These are phyloP conservation scores for Lactarius hatsudake DNA, from an alignment of 768 basidiomycete species.

Conservation along the genomic window DNA sequence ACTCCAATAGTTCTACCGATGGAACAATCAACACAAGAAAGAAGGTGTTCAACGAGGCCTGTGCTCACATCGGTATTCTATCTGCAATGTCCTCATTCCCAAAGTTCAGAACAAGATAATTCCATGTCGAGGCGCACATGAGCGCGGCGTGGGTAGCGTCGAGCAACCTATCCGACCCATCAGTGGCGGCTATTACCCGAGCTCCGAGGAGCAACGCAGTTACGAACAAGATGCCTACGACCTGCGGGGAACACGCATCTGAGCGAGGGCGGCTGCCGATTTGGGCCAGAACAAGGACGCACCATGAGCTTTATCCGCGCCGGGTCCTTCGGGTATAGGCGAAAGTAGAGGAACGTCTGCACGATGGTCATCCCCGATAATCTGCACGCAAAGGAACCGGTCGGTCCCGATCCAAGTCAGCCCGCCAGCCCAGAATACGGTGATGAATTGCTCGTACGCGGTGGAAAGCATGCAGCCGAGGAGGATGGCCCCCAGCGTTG, in stretches of 20 bases:
- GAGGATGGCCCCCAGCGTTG: constrained; percentile 20
- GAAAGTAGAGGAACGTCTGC: constrained; percentile 20
- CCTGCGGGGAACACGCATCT: not conserved
- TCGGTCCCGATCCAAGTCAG: too few species aligned
- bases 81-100: constrained; percentile 3
- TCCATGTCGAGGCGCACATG: constrained; percentile 17
- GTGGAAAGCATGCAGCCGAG: constrained; percentile 8
- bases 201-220: not conserved
- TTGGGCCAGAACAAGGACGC: not conserved
- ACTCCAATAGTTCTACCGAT: constrained; percentile 3
- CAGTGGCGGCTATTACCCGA: not conserved
- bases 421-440: too few species aligned
- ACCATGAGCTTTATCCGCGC: constrained; percentile 9
- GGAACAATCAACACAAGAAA: not conserved
- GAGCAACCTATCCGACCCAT: constrained; percentile 8
- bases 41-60: too few species aligned
- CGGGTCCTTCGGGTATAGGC: constrained; percentile 15
- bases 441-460: not conserved
- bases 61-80: constrained; percentile 8
- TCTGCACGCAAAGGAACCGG: not conserved
- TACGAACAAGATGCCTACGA: not conserved
- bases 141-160: constrained; percentile 14
- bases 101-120: constrained; percentile 18
- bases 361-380: constrained; percentile 14
- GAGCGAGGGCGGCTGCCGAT: not conserved